Conservation (phyloP, 805 yeast species). For the Kodamaea jinghongensis region DNA sequence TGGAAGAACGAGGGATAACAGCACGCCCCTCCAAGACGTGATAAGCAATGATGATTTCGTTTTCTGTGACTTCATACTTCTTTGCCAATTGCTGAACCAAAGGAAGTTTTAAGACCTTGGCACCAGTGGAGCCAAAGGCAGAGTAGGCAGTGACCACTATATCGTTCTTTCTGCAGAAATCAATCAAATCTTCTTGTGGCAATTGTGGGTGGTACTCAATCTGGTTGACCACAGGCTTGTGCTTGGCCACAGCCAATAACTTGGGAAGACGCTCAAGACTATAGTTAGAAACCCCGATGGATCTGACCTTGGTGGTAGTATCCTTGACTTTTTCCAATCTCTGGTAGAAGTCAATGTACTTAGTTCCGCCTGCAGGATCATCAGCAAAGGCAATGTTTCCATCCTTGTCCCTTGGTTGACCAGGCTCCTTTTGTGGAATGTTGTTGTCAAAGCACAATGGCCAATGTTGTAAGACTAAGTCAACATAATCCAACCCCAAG, state of each 20-base stretch:
- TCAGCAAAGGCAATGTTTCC: conserved; percentile 36
- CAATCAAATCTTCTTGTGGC: conserved; percentile 40
- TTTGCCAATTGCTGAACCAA: conserved; percentile 51
- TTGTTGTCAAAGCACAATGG: conserved; percentile 43
- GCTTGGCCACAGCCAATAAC: conserved; percentile 36
- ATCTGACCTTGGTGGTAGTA: conserved; percentile 37
- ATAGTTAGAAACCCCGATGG: conserved; percentile 61
- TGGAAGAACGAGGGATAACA: conserved; percentile 69
- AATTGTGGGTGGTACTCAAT: conserved; percentile 37
- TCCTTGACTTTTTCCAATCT: conserved; percentile 27
- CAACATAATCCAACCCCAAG: conserved; percentile 46
- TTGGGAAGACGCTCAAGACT: conserved; percentile 28
- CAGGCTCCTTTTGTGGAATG: conserved; percentile 27
- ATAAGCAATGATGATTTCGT: conserved; percentile 61
- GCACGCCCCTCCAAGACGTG: conserved; percentile 58
- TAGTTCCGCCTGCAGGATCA: conserved; percentile 32
- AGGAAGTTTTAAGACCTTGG: conserved; percentile 57
- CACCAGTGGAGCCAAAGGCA: conserved; percentile 65
- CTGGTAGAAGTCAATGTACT: conserved; percentile 30
- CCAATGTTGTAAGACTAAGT: conserved; percentile 49
- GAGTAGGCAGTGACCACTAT: conserved; percentile 54
- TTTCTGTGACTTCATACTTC: conserved; percentile 51
- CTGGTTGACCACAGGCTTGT: conserved; percentile 54
- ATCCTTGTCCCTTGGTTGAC: conserved; percentile 33
- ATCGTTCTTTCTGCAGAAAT: conserved; percentile 33